phyloP scores from a whole-genome alignment of 768 basidiomycete genomes.

The Aureoboletus auriporus region DNA sequence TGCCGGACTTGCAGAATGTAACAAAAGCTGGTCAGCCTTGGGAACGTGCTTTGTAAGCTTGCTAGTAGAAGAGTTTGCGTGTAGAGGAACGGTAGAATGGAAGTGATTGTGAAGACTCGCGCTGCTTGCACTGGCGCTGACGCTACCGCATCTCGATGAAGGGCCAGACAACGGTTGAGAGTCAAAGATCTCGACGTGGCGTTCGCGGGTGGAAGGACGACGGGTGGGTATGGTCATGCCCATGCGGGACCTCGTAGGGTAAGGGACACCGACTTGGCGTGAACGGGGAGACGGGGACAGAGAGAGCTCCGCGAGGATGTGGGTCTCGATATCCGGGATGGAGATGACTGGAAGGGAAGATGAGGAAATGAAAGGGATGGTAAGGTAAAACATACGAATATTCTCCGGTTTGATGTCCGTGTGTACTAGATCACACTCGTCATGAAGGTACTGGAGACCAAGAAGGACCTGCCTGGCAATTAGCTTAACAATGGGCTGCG shows the following conservation, averaged over 20 bases:
- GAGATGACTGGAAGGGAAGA: conserved; percentile 56
- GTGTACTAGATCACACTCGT: conserved; percentile 89
- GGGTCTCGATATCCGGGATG: conserved; percentile 75
- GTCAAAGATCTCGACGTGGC: conserved; percentile 77
- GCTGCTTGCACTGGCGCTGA: conserved; percentile 27
- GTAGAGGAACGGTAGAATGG: conserved; percentile 6
- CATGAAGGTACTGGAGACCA: conserved; percentile 88
- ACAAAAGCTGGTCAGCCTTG: conserved; percentile 9
- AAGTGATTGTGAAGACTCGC: conserved; percentile 17
- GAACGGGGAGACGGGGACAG: conserved; percentile 69
- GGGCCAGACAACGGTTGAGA: conserved; percentile 74
- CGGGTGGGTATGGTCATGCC: conserved; percentile 59
- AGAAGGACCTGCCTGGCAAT: conserved; percentile 85
- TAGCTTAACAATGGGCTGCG: conserved; percentile 75
- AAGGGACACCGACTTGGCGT: conserved; percentile 76
- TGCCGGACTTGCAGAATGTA: conserved; percentile 34
- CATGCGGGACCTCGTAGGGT: conserved; percentile 57
- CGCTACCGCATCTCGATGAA: conserved; percentile 28
- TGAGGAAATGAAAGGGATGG: conserved; percentile 12
- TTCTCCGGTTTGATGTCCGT: conserved; percentile 96
- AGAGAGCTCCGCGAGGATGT: conserved; percentile 67
- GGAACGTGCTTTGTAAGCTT: conserved; percentile 12
- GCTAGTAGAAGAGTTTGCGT: conserved; percentile 20
- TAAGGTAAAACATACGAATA: conserved; percentile 62
- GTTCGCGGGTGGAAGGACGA: conserved; percentile 42